phyloP scores from a whole-genome alignment of 2,329 filamentous ascomycete species.

The Leptographium flavum region DNA sequence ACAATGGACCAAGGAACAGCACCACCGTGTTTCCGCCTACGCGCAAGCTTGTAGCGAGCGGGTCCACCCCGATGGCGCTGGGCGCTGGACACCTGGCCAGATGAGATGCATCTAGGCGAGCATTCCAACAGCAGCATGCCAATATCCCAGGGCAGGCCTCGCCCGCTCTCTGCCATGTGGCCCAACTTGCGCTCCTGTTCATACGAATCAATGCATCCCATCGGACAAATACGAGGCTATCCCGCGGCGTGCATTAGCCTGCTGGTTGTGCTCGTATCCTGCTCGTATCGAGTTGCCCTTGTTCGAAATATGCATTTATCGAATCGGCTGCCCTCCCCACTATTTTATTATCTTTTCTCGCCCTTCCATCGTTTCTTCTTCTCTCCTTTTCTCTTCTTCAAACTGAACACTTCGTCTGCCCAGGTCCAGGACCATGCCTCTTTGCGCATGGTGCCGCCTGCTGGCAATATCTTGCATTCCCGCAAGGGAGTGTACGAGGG shows the following conservation, averaged over 20 bases:
- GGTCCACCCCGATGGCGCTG: background rate
- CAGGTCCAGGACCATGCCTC: background rate
- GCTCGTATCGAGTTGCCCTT: too few relatives aligned
- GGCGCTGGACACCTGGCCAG: too few relatives aligned
- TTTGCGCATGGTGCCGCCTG: background rate
- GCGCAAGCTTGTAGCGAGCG: background rate
- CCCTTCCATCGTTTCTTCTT: background rate
- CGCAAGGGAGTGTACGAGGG: background rate
- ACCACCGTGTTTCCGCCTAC: background rate
- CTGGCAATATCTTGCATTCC: background rate
- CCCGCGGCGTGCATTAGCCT: too few relatives aligned
- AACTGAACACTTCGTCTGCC: slow-evolving; percentile 27
- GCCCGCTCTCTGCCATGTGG: too few relatives aligned
- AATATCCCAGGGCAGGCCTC: too few relatives aligned
- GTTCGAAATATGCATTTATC: too few relatives aligned
- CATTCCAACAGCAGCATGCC: too few relatives aligned
- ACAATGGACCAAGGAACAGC: background rate
- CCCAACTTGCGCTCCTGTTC: too few relatives aligned
- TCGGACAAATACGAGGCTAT: too few relatives aligned
- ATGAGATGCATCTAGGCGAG: background rate
- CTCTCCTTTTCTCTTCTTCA: slow-evolving; percentile 29
- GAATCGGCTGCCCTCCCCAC: too few relatives aligned
- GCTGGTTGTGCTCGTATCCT: too few relatives aligned
- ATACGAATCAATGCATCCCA: too few relatives aligned
- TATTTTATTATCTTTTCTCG: background rate